A percentile compares a stretch with the other conserved stretches of the same genome.
These are phyloP conservation scores for Colletotrichum sp. DNA, from an alignment of 2,329 filamentous ascomycete genomes.

Conservation along the genomic window DNA sequence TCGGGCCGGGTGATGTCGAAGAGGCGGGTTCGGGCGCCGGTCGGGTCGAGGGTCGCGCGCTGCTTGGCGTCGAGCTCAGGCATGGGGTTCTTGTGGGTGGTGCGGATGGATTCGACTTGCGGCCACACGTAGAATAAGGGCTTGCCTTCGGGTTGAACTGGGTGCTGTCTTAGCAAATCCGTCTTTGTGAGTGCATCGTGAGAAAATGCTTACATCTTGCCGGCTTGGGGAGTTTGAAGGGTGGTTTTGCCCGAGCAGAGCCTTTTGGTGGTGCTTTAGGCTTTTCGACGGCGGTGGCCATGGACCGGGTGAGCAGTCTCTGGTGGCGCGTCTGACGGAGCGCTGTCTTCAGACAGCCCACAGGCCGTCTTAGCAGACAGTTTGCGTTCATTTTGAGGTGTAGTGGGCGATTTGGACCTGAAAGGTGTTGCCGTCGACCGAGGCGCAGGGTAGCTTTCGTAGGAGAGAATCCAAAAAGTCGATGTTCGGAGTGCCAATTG, in stretches of 20 bases:
- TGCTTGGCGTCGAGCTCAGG: slow-evolving; percentile 70
- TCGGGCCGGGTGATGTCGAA: slow-evolving; percentile 82
- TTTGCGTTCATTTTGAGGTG: slow-evolving; percentile 62
- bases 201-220: background rate
- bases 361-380: slow-evolving; percentile 69
- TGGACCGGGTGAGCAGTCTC: slow-evolving; percentile 45
- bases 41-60: slow-evolving; percentile 80
- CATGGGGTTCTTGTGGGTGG: slow-evolving; percentile 70
- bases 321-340: slow-evolving; percentile 64
- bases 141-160: slow-evolving; percentile 4
- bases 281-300: slow-evolving; percentile 46
- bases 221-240: background rate
- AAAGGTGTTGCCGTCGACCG: background rate
- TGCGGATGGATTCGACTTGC: slow-evolving; percentile 59
- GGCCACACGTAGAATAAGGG: slow-evolving; percentile 37
- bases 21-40: slow-evolving; percentile 79
- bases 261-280: slow-evolving; percentile 28
- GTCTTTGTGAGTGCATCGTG: background rate
- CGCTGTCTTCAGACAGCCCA: slow-evolving; percentile 72
- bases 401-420: background rate
- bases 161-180: background rate
- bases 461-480: slow-evolving; percentile 15
- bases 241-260: slow-evolving; percentile 29
- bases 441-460: background rate
- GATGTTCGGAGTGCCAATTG: slow-evolving; percentile 21